Evolutionary conservation across 2,329 filamentous ascomycete species (phyloP), one percentile per base, ranked within the genome.

Genomic region (Microdochium nivale): DNA sequence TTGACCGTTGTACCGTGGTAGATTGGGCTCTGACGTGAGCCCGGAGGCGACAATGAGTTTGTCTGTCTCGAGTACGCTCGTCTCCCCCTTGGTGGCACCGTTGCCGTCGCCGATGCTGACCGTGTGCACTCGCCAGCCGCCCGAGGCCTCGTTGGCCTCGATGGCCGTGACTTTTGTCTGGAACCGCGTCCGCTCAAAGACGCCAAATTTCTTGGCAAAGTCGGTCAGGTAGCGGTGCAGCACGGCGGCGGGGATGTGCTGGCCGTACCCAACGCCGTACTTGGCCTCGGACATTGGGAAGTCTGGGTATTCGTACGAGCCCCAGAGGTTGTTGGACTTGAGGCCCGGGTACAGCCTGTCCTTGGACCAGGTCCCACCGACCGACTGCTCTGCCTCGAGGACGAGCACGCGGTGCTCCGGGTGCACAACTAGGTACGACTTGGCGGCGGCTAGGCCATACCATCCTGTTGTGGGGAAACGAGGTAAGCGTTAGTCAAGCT

Each of bases 31-130:
- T 2, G 79, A 84, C 0, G 79, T 80, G 24, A 84, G 64, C 1
- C 84, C 84, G 1, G 80, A 82, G 1, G 83, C 80, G 5, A 87
- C 62, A 30, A 87, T 75, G 47, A 87, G 66, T 59, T 80, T 83
- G 49, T 49, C 51, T 48, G 19, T 43, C 10, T 47, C 46, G 19
- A 44, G 19, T 23, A 24, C 21, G 9, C 14, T 23, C 24, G 46
- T 30, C 24, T 47, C 46, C 19, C 25, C 46, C 3, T 21, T 3
- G 10, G 14, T 44, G 21, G 5, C 40, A 3, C 19, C 19, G n/a
- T 8, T 19, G 13, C 19, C 23, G 21, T 23, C 40, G 9, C 19
- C 19, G n/a, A 24, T 19, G 13, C 19, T 44, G 7, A 19, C 23
- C 3, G 40, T 44, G 40, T 44, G 40, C 8, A 44, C 40, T 13